phyloP scores from a whole-genome alignment of 805 yeast genomes.

The Saccharomycopsis oosterbeekiorum region DNA sequence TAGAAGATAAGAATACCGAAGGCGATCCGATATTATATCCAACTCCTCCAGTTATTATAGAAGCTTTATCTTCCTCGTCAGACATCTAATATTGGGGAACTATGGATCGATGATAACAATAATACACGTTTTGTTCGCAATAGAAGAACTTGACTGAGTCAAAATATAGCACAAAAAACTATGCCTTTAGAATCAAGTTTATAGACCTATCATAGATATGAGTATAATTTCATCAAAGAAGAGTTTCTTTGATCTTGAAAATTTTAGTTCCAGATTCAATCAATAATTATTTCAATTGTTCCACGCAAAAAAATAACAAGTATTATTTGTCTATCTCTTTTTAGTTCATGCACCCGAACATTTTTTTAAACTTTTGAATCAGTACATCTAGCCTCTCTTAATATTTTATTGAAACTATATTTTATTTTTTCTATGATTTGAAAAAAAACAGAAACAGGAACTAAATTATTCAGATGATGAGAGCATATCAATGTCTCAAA shows the following conservation, averaged over 20 bases:
- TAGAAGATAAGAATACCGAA: constrained; percentile 5
- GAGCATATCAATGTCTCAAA: too few relatives aligned
- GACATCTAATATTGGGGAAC: background rate
- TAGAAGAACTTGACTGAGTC: too few relatives aligned
- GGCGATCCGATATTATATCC: constrained; percentile 19
- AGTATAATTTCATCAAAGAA: background rate
- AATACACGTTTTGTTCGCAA: background rate
- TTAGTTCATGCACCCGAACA: background rate
- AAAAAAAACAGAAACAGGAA: background rate
- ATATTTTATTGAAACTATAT: too few relatives aligned
- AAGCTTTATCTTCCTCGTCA: constrained; percentile 13
- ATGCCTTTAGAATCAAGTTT: too few relatives aligned
- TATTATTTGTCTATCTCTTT: background rate
- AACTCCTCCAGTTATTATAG: constrained; percentile 18
- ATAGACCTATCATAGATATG: background rate
- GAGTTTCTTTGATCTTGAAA: too few relatives aligned
- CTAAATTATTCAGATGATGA: too few relatives aligned
- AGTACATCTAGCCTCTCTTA: too few relatives aligned
- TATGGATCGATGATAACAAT: background rate
- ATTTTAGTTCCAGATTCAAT: background rate
- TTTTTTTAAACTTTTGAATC: background rate
- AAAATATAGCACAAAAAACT: too few relatives aligned
- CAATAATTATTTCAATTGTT: background rate
- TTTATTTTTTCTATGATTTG: too few relatives aligned
- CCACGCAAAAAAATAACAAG: background rate